Evolutionary conservation across 352 stramenopile genomes (phyloP), one percentile per base, ranked within the genome.

Genomic region (Phytopythium oedochilum): DNA sequence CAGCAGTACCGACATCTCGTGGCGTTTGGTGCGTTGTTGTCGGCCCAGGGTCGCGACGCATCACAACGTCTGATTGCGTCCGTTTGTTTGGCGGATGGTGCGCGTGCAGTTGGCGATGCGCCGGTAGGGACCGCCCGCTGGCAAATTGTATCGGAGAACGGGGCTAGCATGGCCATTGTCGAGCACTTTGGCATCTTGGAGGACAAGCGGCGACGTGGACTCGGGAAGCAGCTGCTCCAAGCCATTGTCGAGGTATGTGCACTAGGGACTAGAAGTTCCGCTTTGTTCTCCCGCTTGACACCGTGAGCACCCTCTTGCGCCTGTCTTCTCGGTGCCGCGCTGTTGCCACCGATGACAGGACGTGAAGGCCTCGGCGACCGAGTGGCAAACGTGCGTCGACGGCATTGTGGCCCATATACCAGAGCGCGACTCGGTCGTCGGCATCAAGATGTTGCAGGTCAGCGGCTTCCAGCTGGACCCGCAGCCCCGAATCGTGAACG

Each of bases 41-140:
- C n/a, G n/a, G n/a, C n/a, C n/a, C n/a, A 39, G 34, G 28, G 12
- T 9, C 39, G 32, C 25, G 7, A 17, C 15, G 10, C 63, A 49
- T 53, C 35, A 45, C 60, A 50, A 25, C 22, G 25, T 47, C 28
- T 51, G 22, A 58, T 23, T 29, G 2, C 32, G 10, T 15, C 32
- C 15, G 2, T 14, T 14, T 36, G 32, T 6, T 11, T 36, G 32
- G 7, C 7, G 5, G 42, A n/a, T 31, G 42, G 0, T 15, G n/a
- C 20, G 29, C 9, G 42, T 49, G 17, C 51, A 90, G 82, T 92
- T 56, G 82, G 82, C 8, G 82, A 92, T 60, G 75, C 68, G 42
- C 82, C 82, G 5, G 84, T 90, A 20, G 82, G 67, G 29, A 65
- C 79, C 4, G 71, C 72, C 20, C 63, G 78, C 14, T 92, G 79